Evolutionary conservation across 1,284 basidiomycete species (phyloP).

Genomic region (Irpex sp.): DNA sequence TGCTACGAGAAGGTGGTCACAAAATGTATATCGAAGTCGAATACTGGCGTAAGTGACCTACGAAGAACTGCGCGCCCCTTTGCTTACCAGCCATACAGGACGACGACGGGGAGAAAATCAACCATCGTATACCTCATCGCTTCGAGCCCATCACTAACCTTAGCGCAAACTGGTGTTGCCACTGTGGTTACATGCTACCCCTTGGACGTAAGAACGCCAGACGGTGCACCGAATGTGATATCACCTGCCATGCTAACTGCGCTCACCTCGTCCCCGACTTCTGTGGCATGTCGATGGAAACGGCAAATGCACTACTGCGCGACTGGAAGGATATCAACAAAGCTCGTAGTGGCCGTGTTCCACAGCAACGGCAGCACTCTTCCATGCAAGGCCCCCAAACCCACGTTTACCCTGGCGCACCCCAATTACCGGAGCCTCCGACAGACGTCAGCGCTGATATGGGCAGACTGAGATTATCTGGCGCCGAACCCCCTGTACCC

Average conservation of each 20-base stretch:
- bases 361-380: constrained; percentile 22
- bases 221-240: constrained; percentile 93
- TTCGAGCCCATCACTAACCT: constrained; percentile 98
- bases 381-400: constrained; percentile 19
- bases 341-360: constrained; percentile 43
- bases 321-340: constrained; percentile 87
- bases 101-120: constrained; percentile 97
- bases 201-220: constrained; percentile 96
- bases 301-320: constrained; percentile 89
- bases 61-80: not conserved
- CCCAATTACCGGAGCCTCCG: constrained; percentile 14
- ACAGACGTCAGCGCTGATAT: constrained; percentile 35
- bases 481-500: constrained; percentile 19
- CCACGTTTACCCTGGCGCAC: constrained; percentile 20
- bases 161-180: constrained; percentile 99
- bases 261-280: constrained; percentile 98
- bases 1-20: constrained; percentile 99
- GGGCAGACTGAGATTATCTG: constrained; percentile 50
- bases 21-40: constrained; percentile 98
- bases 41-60: constrained; percentile 71
- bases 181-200: constrained; percentile 98
- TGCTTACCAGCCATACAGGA: constrained; percentile 49
- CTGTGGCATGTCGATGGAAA: constrained; percentile 99
- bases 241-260: constrained; percentile 97
- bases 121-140: constrained; percentile 98